Evolutionary conservation across 352 stramenopile genomes (phyloP), one percentile per base, ranked within the genome.

Genomic region (Globisporangium middletonii): DNA sequence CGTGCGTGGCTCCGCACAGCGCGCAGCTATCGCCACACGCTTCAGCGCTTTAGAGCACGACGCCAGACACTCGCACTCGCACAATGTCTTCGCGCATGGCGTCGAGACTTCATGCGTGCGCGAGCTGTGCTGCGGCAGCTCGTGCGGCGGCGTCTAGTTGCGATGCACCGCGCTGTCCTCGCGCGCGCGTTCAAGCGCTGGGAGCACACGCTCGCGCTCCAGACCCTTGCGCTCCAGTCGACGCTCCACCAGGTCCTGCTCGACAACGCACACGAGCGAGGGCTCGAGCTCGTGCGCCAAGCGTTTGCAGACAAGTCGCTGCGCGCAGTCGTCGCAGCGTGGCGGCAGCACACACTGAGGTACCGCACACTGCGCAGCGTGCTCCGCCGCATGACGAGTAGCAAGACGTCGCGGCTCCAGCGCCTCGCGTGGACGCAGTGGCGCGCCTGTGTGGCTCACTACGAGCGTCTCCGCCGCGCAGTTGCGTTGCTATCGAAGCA

Each of bases 231-330:
- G 5, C 9, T 63, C 30, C 49, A 63, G 41, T 28, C 42, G 19
- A 53, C 57, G 1, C 48, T 63, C 38, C 35, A 33, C 13, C 50
- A 57, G 16, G 57, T 63, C 33, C 41, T 64, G 6, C 52, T 61
- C 15, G 59, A 59, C 7, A 26, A 27, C 3, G 50, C 46, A 2
- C 41, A 63, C 19, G 54, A 60, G 16, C 59, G 53, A 42, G 37
- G 19, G 9, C 30, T 37, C 2, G 28, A 43, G 38, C 30, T 61
- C 12, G 51, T 53, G 45, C 18, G 28, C 0, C 7, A 41, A 8
- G 28, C 53, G 15, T n/a, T 30, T 2, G 16, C 12, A 13, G 48
- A 16, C 41, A 64, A 27, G 37, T 42, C 41, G 19, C 8, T 46
- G 41, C 50, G 15, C 23, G 11, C 30, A 1, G n/a, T 30, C 53